These are phyloP conservation scores for Astrothelium macrocarpum DNA, from an alignment of 495 filamentous ascomycete species.

Conservation along the genomic window DNA sequence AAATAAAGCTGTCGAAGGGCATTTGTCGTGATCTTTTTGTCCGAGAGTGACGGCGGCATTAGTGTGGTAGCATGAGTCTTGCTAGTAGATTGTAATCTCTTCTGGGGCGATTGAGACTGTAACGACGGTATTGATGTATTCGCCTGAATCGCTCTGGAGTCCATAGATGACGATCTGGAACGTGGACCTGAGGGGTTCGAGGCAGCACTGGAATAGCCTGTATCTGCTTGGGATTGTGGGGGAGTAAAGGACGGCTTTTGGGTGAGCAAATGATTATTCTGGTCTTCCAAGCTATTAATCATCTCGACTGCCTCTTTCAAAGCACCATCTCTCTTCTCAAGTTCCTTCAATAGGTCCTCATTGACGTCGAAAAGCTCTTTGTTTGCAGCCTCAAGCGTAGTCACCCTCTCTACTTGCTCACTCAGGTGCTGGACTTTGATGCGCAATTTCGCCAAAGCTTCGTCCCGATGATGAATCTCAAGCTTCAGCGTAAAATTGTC, in stretches of 20 bases:
- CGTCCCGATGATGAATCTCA: conserved; percentile 61
- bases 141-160: background rate
- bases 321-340: conserved; percentile 68
- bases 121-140: background rate
- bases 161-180: background rate
- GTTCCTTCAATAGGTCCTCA: conserved; percentile 54
- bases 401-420: conserved; percentile 30
- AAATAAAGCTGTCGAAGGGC: background rate
- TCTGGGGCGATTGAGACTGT: background rate
- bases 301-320: conserved; percentile 73
- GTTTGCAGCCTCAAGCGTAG: conserved; percentile 25
- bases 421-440: conserved; percentile 52
- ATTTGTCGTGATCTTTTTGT: background rate
- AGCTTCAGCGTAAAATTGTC: conserved; percentile 88
- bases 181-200: background rate
- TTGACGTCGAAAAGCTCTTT: conserved; percentile 43
- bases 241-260: background rate
- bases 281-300: conserved; percentile 65
- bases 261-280: conserved; percentile 46
- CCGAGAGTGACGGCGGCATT: background rate
- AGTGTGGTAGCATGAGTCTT: background rate
- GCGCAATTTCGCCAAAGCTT: conserved; percentile 49
- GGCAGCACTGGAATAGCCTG: conserved; percentile 7
- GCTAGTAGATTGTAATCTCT: background rate
- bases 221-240: background rate